Conservation (phyloP, 2,329 filamentous ascomycete genomes). For the Penicillium sp. region DNA sequence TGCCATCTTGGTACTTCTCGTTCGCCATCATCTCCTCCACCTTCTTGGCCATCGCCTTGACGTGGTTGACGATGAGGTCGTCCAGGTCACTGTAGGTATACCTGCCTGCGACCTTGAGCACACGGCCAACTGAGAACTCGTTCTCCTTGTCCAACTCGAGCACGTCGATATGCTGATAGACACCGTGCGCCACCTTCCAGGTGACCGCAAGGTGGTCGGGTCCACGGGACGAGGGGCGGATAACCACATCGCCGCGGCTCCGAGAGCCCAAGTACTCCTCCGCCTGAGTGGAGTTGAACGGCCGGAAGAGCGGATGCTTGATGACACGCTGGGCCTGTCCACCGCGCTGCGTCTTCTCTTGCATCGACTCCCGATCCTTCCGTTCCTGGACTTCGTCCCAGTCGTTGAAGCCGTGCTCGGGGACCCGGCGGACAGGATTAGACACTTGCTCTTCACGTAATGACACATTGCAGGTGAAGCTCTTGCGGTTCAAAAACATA, state of each 20-base stretch:
- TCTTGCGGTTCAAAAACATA: constrained; percentile 78
- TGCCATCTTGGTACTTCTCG: constrained; percentile 86
- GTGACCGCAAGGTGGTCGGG: constrained; percentile 93
- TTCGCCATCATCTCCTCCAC: constrained; percentile 93
- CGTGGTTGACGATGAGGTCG: constrained; percentile 93
- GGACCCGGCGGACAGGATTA: constrained; percentile 63
- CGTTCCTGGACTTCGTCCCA: constrained; percentile 85
- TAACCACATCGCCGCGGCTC: constrained; percentile 82
- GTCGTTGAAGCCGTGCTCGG: constrained; percentile 70
- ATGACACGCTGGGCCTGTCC: constrained; percentile 89
- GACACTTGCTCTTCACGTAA: constrained; percentile 76
- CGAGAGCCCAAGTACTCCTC: constrained; percentile 89
- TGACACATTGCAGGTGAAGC: constrained; percentile 76
- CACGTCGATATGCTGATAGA: constrained; percentile 98
- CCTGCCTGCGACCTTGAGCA: constrained; percentile 78
- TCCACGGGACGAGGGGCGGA: constrained; percentile 90
- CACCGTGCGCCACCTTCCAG: constrained; percentile 93
- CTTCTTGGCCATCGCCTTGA: constrained; percentile 96
- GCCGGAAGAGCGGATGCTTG: constrained; percentile 93
- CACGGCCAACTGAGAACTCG: constrained; percentile 86
- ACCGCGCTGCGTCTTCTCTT: constrained; percentile 79
- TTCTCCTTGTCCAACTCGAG: constrained; percentile 95
- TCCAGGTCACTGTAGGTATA: constrained; percentile 94
- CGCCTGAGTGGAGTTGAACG: constrained; percentile 86
- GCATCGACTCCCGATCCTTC: constrained; percentile 73